Base-by-base conservation (phyloP, 179 eudicot species). In the Carnegiea gigantea region DNA sequence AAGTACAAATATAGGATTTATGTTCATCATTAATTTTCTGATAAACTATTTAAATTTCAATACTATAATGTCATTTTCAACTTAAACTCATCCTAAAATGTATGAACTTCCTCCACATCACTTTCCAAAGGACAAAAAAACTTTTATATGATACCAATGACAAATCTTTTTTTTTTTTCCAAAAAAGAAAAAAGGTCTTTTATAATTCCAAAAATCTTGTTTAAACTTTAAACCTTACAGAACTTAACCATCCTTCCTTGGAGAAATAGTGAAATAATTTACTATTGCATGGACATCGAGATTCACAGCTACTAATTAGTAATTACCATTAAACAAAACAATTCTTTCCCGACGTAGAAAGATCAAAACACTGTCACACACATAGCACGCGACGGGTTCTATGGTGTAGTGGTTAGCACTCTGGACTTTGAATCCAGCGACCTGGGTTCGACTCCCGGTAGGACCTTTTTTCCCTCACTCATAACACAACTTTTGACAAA, bases 361-460 rank as follows among this genome's bases (percentile, higher is more conserved):
- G 5, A 51, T 2, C 13, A 51, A 51, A 51, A 3, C 13, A 3
- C 13, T 51, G 57, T 51, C 13, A 15, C 13, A 3, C 0, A 51
- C 14, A 51, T 10, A 51, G 57, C 0, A 9, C 17, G 30, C 0
- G 0, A 8, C 79, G 30, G 98, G 98, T 93, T 92, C 92, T 83
- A 92, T 95, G 98, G 97, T 93, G 97, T 93, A 92, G 95, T 91
- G 98, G 98, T 95, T 95, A 95, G 98, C 98, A 95, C 98, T 93
- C 95, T 90, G 97, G 97, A 95, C 98, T 92, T 95, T 93, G 98
- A 95, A 92, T 95, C 97, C 98, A 91, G 98, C 98, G 94, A 92
- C 99, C 94, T 94, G 95, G 98, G 95, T 93, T 95, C 97, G 93
- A 95, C 90, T 95, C 98, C 99, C 98, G 99, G 95, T 92, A 80